phyloP scores from a whole-genome alignment of 352 stramenopile species.

The Globisporangium parvum region DNA sequence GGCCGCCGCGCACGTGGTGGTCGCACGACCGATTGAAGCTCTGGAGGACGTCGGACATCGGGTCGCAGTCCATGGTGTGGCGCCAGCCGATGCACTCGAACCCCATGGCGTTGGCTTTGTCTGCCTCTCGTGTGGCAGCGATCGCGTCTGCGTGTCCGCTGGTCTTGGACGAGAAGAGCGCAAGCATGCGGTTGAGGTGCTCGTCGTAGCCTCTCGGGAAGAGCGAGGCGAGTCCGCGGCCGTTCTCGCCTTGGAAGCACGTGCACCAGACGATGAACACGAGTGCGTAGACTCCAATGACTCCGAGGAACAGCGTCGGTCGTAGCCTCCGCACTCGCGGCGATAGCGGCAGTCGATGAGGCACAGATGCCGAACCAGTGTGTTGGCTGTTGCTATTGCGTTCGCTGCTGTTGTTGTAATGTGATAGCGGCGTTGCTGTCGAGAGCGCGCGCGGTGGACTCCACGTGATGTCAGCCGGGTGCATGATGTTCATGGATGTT shows the following conservation, averaged over 20 bases:
- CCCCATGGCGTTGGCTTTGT: background rate
- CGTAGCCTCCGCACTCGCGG: constrained; percentile 6
- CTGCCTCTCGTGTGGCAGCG: background rate
- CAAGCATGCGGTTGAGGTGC: constrained; percentile 16
- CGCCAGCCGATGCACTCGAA: constrained; percentile 43
- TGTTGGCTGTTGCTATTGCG: too few species aligned
- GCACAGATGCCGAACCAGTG: too few species aligned
- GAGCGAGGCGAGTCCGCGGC: constrained; percentile 4
- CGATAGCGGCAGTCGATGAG: constrained; percentile 11
- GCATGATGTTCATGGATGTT: too few species aligned
- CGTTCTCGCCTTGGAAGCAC: constrained; percentile 5
- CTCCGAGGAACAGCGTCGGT: constrained; percentile 8
- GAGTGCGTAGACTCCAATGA: constrained; percentile 15
- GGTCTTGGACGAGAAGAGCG: background rate
- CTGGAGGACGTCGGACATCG: constrained; percentile 17
- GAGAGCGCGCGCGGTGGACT: too few species aligned
- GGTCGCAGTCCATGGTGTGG: constrained; percentile 38
- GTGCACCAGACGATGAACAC: constrained; percentile 16
- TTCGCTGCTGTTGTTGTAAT: background rate
- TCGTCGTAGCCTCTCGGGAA: constrained; percentile 13
- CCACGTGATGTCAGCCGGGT: too few species aligned
- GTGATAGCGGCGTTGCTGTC: background rate
- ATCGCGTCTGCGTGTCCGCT: background rate
- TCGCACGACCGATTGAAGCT: constrained; percentile 35
- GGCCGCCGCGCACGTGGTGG: constrained; percentile 25